Base-by-base conservation (phyloP, 2,329 filamentous ascomycete species). In the Tolypocladium guangdongense region DNA sequence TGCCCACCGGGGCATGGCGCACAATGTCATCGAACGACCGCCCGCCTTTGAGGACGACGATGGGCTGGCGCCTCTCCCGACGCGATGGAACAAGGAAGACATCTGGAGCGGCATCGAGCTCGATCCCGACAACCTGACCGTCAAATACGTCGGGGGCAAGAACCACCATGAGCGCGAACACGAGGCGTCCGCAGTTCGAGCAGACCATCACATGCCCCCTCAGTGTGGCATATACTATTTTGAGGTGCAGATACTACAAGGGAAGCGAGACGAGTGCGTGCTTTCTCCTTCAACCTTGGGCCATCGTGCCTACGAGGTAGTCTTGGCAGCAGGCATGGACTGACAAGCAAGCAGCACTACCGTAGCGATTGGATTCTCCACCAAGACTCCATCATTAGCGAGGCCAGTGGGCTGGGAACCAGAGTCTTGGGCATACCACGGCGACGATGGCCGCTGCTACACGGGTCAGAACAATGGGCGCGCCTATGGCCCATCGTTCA, bases 181-280 rank as follows among this genome's bases (percentile, higher is more conserved):
- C 63, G 93, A 97, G 66, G 88, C 90, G 20, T 90, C 84, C 37
- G 82, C 88, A 14, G 83, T 96, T 54, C 83, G 93, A 53, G 82
- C 91, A 32, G 87, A 99, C 67, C 78, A 90, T 66, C 81, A 84
- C 49, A 96, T 97, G 83, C 90, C 93, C 4, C 78, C 83, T 37
- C 87, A 95, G 64, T 93, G 88, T 60, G 93, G 93, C 2, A 86
- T 99, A 55, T 99, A 96, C 69, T 99, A 99, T 68, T 99, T 84
- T 64, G 93, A 99, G 66, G 77, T 86, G 27, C 71, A 71, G 18
- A 73, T 83, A 49, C 54, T 78, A 30, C 70, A 73, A 18, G 74
- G 71, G 51, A 78, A 76, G 62, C 70, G 71, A 57, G 77, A 81
- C 45, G 80, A 82, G 78, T 82, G 71, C 52, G 78, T 76, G 11